Evolutionary conservation across 768 basidiomycete genomes (phyloP), one percentile per base, ranked within the genome.

Genomic region (Austroboletus eburneus): DNA sequence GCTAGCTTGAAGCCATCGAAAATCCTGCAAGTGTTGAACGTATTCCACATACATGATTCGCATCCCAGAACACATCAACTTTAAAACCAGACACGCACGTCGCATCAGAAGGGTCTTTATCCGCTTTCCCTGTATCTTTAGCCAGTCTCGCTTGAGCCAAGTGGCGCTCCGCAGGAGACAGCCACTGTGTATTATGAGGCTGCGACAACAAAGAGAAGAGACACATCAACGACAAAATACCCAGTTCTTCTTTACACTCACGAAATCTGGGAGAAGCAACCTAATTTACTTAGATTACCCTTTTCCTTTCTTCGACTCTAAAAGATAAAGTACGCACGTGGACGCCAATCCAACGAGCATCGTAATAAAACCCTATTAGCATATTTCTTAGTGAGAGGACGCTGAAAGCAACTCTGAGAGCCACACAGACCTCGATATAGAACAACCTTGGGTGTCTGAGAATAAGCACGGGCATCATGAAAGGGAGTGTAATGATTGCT

Each of bases 81-180:
- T 12, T 25, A 17, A 18, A 22, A 34, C 12, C 1, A 20, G 27
- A 8, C n/a, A 53, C 60, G 32, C 32, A 61, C 57, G 54, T 53
- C 1, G 48, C 20, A 13, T 57, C 16, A 0, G 29, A 24, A 2
- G 48, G 30, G 53, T 84, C 80, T 55, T 73, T 66, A 54, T 85
- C 83, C 0, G 81, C 82, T 60, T 84, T 81, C 3, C 83, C 81
- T 8, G 77, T 77, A 55, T 84, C 83, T 59, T 85, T 82, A 0
- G 83, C 78, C 8, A 85, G 70, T 13, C 83, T 78, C n/a, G 74
- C 78, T 66, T 81, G 82, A 4, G 79, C 82, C 27, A 85, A 69
- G n/a, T 72, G 75, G 17, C 73, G 68, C 50, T 84, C 76, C 6
- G 69, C 62, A 0, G 71, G 58, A 9, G 72, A 64, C 25, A 85